A percentile compares a stretch with the other conserved stretches of the same genome.
Conservation (phyloP, 2,329 filamentous ascomycete genomes). For the Furcasterigmium furcatum region DNA sequence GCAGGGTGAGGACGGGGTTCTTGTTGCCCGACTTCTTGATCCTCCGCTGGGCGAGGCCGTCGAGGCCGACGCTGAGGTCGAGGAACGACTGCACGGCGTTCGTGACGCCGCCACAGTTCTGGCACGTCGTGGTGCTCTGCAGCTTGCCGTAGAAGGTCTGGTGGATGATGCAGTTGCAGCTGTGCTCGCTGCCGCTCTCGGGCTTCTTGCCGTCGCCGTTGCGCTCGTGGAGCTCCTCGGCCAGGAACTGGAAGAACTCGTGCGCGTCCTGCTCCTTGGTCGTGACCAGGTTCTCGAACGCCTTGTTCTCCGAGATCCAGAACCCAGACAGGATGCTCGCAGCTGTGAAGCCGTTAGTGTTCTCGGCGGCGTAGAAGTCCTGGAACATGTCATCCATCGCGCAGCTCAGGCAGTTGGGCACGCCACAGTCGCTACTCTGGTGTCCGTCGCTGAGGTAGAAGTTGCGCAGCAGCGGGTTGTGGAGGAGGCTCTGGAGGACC, state of each 20-base stretch:
- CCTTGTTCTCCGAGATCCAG: slow-evolving; percentile 78
- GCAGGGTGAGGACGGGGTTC: slow-evolving; percentile 51
- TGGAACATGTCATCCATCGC: slow-evolving; percentile 74
- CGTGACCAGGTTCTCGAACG: slow-evolving; percentile 74
- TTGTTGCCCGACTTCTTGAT: slow-evolving; percentile 50
- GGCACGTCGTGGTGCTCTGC: slow-evolving; percentile 86
- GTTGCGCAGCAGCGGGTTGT: slow-evolving; percentile 87
- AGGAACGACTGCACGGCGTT: slow-evolving; percentile 85
- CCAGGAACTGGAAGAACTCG: slow-evolving; percentile 93
- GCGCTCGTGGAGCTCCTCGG: slow-evolving; percentile 84
- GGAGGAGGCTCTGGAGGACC: slow-evolving; percentile 87
- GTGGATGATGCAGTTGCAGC: slow-evolving; percentile 88
- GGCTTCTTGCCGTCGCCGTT: slow-evolving; percentile 69
- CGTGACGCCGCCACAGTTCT: slow-evolving; percentile 79
- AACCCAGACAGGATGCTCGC: slow-evolving; percentile 85
- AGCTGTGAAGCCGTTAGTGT: slow-evolving; percentile 85
- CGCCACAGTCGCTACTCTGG: slow-evolving; percentile 68
- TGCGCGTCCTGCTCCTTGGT: slow-evolving; percentile 97
- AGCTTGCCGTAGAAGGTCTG: slow-evolving; percentile 92
- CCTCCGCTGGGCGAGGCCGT: slow-evolving; percentile 66
- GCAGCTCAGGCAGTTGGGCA: slow-evolving; percentile 62
- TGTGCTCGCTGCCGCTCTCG: slow-evolving; percentile 56
- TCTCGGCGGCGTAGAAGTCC: slow-evolving; percentile 68
- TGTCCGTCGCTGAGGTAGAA: slow-evolving; percentile 93
- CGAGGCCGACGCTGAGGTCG: slow-evolving; percentile 85